phyloP scores from a whole-genome alignment of 176 grass and related monocot genomes.

The Rhynchospora breviuscula region DNA sequence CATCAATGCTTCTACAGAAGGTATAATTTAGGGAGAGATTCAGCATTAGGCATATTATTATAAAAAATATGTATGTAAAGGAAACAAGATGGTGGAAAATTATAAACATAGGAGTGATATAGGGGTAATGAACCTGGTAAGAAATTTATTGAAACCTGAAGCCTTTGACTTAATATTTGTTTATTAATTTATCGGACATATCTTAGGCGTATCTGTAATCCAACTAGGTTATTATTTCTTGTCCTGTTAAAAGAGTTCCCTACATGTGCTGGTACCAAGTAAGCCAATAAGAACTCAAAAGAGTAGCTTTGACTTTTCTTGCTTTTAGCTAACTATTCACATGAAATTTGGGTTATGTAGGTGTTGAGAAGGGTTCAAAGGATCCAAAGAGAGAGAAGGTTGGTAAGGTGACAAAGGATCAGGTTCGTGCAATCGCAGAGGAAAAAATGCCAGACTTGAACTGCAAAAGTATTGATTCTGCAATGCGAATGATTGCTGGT shows the following conservation, averaged over 20 bases:
- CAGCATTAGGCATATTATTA: neutral
- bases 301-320: neutral
- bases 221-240: neutral
- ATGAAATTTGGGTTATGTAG: constrained; percentile 38
- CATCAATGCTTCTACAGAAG: neutral
- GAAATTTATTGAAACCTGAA: neutral
- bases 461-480: constrained; percentile 79
- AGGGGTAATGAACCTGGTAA: neutral
- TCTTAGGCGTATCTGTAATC: neutral
- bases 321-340: neutral
- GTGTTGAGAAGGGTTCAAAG: constrained; percentile 73
- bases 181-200: neutral
- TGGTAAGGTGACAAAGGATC: constrained; percentile 68
- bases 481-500: constrained; percentile 88
- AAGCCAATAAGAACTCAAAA: neutral
- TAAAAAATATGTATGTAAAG: neutral
- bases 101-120: neutral
- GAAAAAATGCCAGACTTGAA: constrained; percentile 90
- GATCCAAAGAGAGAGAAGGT: constrained; percentile 63
- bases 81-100: neutral
- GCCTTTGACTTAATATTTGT: neutral
- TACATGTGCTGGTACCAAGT: neutral
- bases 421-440: constrained; percentile 66
- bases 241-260: neutral
- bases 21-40: neutral